A percentile compares a stretch with the other conserved stretches of the same genome.
Conservation (phyloP, 2,329 filamentous ascomycete species). For the Cordyceps javanica region DNA sequence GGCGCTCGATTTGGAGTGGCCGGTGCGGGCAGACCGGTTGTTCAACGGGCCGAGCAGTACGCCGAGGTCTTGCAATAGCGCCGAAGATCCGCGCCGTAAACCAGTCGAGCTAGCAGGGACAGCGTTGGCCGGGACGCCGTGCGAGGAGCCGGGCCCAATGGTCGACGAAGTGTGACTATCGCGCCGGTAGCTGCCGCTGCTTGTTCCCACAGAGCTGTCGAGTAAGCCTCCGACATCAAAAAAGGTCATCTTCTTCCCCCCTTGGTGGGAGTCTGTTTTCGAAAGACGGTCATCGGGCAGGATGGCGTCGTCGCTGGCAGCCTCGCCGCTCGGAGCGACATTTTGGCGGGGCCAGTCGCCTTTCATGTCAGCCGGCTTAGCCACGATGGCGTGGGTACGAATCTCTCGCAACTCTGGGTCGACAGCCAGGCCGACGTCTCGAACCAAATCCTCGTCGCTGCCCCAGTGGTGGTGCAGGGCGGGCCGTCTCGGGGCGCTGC, state of each 20-base stretch:
- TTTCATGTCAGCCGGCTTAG: conserved; percentile 29
- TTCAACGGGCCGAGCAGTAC: conserved; percentile 41
- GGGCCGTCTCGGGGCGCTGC: conserved; percentile 34
- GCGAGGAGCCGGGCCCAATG: conserved; percentile 31
- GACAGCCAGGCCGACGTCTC: conserved; percentile 67
- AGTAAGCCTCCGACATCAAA: conserved; percentile 79
- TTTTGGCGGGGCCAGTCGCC: conserved; percentile 45
- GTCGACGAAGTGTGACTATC: conserved; percentile 38
- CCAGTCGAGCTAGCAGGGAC: conserved; percentile 39
- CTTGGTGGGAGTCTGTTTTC: conserved; percentile 19
- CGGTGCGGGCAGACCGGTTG: conserved; percentile 25
- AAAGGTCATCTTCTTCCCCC: conserved; percentile 57
- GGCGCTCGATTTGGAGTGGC: conserved; percentile 24
- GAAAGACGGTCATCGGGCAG: conserved; percentile 29
- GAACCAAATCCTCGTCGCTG: conserved; percentile 85
- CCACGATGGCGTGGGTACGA: conserved; percentile 15
- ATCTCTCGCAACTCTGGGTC: conserved; percentile 43
- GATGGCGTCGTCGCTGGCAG: conserved; percentile 41
- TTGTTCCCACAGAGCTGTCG: conserved; percentile 35
- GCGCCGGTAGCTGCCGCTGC: conserved; percentile 29
- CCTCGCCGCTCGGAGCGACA: conserved; percentile 29
- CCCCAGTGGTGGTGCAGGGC: conserved; percentile 65
- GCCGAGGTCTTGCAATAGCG: conserved; percentile 53
- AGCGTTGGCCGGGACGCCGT: conserved; percentile 34
- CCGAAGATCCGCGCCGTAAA: conserved; percentile 48